These are phyloP conservation scores for Termitomyces eurrhizus DNA, from an alignment of 768 basidiomycete genomes.

Conservation along the genomic window DNA sequence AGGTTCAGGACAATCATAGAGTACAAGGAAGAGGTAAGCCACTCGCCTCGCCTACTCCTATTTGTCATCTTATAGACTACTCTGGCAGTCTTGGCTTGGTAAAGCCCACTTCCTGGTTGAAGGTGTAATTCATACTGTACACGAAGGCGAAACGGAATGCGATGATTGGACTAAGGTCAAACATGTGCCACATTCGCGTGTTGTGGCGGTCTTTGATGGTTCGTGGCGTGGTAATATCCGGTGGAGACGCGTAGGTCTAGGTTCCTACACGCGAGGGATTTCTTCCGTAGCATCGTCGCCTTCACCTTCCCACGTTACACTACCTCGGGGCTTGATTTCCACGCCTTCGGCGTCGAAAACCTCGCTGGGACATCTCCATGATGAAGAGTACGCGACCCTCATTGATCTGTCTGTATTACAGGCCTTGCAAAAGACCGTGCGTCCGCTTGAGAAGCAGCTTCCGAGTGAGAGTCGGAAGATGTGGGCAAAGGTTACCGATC, in stretches of 20 bases:
- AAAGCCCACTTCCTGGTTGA: conserved; percentile 80
- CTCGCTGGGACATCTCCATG: conserved; percentile 37
- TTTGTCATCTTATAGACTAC: not conserved
- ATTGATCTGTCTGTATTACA: conserved; percentile 72
- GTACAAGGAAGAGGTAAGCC: conserved; percentile 90
- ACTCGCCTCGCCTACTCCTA: not conserved
- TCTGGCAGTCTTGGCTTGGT: conserved; percentile 78
- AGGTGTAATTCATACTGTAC: conserved; percentile 85
- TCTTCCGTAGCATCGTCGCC: conserved; percentile 46
- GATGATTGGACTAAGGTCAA: conserved; percentile 83
- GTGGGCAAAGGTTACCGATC: conserved; percentile 81
- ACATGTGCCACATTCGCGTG: conserved; percentile 76
- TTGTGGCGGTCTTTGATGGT: conserved; percentile 85
- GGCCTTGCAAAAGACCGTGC: conserved; percentile 78
- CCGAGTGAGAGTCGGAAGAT: conserved; percentile 80
- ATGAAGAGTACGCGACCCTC: conserved; percentile 59
- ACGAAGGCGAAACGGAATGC: conserved; percentile 56
- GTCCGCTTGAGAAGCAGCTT: conserved; percentile 77
- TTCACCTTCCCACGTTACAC: conserved; percentile 38
- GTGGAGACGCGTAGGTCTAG: conserved; percentile 61
- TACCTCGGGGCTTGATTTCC: conserved; percentile 32
- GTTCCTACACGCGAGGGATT: conserved; percentile 37
- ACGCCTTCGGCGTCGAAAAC: conserved; percentile 40
- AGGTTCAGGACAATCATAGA: conserved; percentile 81
- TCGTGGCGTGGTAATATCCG: conserved; percentile 82